Conservation (phyloP, 305 asterid species). For the Ajuga reptans region DNA sequence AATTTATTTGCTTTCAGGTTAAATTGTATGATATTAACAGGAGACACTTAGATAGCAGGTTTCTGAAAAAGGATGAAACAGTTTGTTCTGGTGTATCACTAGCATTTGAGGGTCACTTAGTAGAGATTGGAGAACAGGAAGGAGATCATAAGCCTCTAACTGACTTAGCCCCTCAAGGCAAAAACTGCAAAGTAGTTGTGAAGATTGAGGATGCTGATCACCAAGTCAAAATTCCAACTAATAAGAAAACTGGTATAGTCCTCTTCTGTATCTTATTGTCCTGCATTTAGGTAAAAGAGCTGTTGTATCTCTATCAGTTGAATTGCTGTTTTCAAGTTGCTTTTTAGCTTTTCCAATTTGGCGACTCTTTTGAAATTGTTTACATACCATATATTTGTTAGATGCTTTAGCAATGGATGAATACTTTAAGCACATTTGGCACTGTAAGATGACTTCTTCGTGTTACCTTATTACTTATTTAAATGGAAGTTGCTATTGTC, state of each 20-base stretch:
- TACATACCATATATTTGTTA: neutral
- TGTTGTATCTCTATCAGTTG: constrained; percentile 8
- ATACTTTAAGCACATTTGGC: neutral
- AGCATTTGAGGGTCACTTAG: constrained; percentile 54
- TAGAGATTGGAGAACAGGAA: constrained; percentile 58
- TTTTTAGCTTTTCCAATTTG: neutral
- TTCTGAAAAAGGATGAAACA: constrained; percentile 54
- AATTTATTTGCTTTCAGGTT: constrained; percentile 35
- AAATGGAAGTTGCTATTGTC: neutral
- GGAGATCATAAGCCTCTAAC: constrained; percentile 36
- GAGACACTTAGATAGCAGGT: constrained; percentile 54
- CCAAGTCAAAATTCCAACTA: constrained; percentile 20
- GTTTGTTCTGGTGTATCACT: constrained; percentile 57
- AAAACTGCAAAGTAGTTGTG: constrained; percentile 22
- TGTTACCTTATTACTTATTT: constrained; percentile 9
- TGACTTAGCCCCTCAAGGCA: constrained; percentile 29
- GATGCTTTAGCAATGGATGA: constrained; percentile 10
- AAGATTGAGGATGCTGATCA: constrained; percentile 24
- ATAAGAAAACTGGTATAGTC: constrained; percentile 34
- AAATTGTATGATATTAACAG: constrained; percentile 56
- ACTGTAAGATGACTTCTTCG: neutral
- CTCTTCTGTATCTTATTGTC: constrained; percentile 16
- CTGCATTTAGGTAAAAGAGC: constrained; percentile 13
- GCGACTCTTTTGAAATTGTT: constrained; percentile 10
- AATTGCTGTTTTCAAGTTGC: neutral